Percentiles rank a stretch among this genome's conserved stretches.
Conservation (phyloP, 2,329 filamentous ascomycete genomes). For the Phoma sp. region DNA sequence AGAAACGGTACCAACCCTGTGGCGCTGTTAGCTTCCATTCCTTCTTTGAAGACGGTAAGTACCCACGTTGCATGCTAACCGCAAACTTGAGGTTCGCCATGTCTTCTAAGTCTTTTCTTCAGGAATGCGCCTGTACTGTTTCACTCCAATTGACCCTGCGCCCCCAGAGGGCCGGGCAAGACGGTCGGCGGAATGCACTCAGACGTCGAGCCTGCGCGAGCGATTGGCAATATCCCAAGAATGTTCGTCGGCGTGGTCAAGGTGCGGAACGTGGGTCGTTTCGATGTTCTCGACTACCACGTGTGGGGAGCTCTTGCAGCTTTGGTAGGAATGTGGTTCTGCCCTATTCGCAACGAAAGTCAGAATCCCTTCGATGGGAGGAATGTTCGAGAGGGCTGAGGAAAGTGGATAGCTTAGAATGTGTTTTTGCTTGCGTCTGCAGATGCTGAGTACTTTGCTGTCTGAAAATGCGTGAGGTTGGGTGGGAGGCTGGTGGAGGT, state of each 20-base stretch:
- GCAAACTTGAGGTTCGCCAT: constrained; percentile 61
- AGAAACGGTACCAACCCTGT: constrained; percentile 67
- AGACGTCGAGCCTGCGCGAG: constrained; percentile 29
- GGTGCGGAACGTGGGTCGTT: constrained; percentile 27
- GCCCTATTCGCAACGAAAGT: constrained; percentile 39
- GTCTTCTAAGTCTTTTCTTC: constrained; percentile 37
- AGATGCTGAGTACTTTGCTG: constrained; percentile 43
- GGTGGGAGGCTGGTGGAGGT: constrained; percentile 42
- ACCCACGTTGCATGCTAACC: constrained; percentile 59
- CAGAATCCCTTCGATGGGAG: constrained; percentile 38
- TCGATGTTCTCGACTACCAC: constrained; percentile 25
- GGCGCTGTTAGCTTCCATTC: constrained; percentile 33
- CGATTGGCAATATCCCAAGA: constrained; percentile 31
- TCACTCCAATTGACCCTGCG: constrained; percentile 44
- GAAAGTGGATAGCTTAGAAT: constrained; percentile 45
- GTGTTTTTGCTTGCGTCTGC: constrained; percentile 38
- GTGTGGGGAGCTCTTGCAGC: constrained; percentile 36
- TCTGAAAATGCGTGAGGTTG: constrained; percentile 44
- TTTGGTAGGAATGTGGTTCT: constrained; percentile 39
- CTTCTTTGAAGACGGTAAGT: constrained; percentile 1
- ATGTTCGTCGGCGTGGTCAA: constrained; percentile 23
- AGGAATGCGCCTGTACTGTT: constrained; percentile 31
- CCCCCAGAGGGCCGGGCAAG: constrained; percentile 52
- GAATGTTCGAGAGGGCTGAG: constrained; percentile 27
- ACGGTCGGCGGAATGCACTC: constrained; percentile 44